Evolutionary conservation across 2,329 filamentous ascomycete species (phyloP).

Genomic region (Sordariomycetes sp.): DNA sequence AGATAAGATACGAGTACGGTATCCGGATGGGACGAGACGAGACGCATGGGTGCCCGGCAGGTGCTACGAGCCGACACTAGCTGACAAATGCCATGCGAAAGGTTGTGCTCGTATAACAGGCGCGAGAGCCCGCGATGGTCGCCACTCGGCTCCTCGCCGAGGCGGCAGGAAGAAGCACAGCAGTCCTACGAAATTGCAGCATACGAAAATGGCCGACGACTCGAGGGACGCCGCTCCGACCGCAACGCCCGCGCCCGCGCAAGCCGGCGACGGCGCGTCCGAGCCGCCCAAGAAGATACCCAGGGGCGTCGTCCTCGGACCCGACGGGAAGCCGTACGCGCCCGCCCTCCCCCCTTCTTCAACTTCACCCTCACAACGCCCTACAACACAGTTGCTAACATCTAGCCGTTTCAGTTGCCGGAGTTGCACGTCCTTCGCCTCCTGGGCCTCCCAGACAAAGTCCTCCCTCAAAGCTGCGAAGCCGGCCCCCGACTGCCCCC

Average conservation of each 20-base stretch:
- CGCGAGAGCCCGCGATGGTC: background rate
- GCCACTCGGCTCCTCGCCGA: background rate
- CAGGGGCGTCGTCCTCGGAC: slow-evolving; percentile 62
- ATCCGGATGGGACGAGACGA: background rate
- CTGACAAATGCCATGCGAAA: background rate
- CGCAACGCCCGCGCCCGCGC: slow-evolving; percentile 8
- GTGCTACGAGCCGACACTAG: background rate
- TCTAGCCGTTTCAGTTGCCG: slow-evolving; percentile 41
- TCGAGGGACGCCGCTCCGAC: slow-evolving; percentile 14
- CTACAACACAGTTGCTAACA: background rate
- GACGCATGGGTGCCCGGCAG: background rate
- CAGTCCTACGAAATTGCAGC: background rate
- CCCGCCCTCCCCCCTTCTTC: background rate
- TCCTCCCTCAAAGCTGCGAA: slow-evolving; percentile 17
- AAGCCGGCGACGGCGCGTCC: slow-evolving; percentile 9
- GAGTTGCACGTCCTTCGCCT: slow-evolving; percentile 54
- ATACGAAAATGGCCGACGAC: slow-evolving; percentile 21
- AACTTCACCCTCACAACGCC: background rate
- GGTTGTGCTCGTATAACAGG: background rate
- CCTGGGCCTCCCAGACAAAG: slow-evolving; percentile 43
- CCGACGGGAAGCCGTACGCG: slow-evolving; percentile 73
- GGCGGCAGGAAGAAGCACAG: background rate
- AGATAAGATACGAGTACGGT: background rate
- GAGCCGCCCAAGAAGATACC: slow-evolving; percentile 38
- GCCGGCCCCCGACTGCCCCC: slow-evolving; percentile 58